phyloP scores from a whole-genome alignment of 352 stramenopile species.

The Pythium phragmitis region DNA sequence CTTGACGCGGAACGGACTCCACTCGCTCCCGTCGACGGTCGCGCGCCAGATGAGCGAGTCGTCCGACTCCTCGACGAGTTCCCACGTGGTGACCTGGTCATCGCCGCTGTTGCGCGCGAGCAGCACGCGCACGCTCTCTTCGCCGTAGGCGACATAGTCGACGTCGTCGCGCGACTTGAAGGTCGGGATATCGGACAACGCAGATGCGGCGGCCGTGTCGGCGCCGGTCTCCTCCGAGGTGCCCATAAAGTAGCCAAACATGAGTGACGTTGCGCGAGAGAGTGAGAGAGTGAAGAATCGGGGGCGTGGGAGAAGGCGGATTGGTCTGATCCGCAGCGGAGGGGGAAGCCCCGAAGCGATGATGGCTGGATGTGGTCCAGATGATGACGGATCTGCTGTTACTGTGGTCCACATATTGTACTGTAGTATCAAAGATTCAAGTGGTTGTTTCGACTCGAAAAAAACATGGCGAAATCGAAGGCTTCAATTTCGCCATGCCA shows the following conservation, averaged over 20 bases:
- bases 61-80: slow-evolving; percentile 55
- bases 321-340: background rate
- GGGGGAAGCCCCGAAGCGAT: background rate
- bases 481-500: no score
- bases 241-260: slow-evolving; percentile 27
- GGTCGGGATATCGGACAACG: slow-evolving; percentile 30
- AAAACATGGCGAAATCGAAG: no score
- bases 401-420: slow-evolving; percentile 14
- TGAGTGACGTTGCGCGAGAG: background rate
- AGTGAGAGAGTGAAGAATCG: background rate
- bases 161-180: slow-evolving; percentile 56
- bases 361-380: background rate
- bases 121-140: slow-evolving; percentile 68
- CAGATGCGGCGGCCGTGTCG: background rate
- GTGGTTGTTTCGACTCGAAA: background rate
- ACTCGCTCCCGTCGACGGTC: slow-evolving; percentile 57
- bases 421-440: slow-evolving; percentile 1
- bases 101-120: slow-evolving; percentile 56
- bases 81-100: slow-evolving; percentile 72
- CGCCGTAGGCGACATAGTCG: slow-evolving; percentile 53
- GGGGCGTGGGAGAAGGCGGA: slow-evolving; percentile 2
- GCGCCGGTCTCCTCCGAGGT: slow-evolving; percentile 5
- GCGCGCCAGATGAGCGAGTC: slow-evolving; percentile 63
- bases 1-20: slow-evolving; percentile 68
- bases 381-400: slow-evolving; percentile 13